A percentile compares a stretch with the other conserved stretches of the same genome.
Conservation (phyloP, 2,329 filamentous ascomycete genomes). For the Aspergillus sp. region DNA sequence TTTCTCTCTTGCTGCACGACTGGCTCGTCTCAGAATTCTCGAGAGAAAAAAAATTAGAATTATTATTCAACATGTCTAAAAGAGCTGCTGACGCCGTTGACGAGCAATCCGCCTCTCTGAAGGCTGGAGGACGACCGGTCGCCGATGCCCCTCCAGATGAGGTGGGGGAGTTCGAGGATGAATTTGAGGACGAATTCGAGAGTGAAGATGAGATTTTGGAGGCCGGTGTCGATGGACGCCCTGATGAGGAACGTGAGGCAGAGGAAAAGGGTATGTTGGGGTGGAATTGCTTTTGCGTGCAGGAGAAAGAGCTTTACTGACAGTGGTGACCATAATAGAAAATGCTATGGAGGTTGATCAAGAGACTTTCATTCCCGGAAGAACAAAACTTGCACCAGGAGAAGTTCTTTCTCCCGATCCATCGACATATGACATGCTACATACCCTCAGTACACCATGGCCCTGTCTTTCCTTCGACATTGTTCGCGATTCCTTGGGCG, state of each 20-base stretch:
- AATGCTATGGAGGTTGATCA: slow-evolving; percentile 91
- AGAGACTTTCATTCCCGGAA: slow-evolving; percentile 90
- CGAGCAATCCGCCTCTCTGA: slow-evolving; percentile 50
- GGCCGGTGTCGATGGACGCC: slow-evolving; percentile 86
- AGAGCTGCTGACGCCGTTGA: slow-evolving; percentile 52
- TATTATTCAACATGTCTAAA: slow-evolving; percentile 51
- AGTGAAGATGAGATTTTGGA: slow-evolving; percentile 90
- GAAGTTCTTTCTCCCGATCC: slow-evolving; percentile 88
- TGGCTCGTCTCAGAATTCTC: slow-evolving; percentile 12
- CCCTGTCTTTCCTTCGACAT: slow-evolving; percentile 96
- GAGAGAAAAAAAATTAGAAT: background rate
- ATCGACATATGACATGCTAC: slow-evolving; percentile 96
- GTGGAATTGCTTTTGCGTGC: background rate
- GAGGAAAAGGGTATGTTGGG: slow-evolving; percentile 66
- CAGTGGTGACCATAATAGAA: slow-evolving; percentile 22
- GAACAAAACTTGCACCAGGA: slow-evolving; percentile 83
- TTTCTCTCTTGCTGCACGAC: slow-evolving; percentile 12
- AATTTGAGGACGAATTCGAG: slow-evolving; percentile 96
- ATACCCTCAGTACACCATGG: slow-evolving; percentile 91
- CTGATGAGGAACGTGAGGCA: slow-evolving; percentile 88
- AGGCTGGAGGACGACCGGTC: slow-evolving; percentile 57
- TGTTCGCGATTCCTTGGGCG: slow-evolving; percentile 76
- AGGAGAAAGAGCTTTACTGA: background rate
- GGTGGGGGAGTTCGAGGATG: slow-evolving; percentile 62
- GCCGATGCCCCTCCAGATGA: slow-evolving; percentile 47